phyloP scores from a whole-genome alignment of 2,329 filamentous ascomycete genomes.

The Sordariomycetes sp. region DNA sequence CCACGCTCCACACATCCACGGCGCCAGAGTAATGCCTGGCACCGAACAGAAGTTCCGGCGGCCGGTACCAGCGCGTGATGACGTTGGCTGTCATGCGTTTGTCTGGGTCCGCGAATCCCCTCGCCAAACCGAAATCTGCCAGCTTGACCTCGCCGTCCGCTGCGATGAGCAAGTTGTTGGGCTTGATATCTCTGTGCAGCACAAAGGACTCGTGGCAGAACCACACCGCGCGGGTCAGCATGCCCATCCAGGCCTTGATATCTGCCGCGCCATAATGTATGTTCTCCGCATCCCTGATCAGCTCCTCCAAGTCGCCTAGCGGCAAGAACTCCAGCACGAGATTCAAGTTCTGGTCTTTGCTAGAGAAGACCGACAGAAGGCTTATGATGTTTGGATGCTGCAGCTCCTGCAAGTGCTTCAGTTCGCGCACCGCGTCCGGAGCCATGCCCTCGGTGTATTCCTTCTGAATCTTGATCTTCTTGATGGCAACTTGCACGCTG shows the following conservation, averaged over 20 bases:
- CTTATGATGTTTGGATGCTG: conserved; percentile 93
- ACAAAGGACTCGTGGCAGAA: conserved; percentile 95
- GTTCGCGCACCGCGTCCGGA: conserved; percentile 90
- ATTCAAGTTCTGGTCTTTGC: conserved; percentile 93
- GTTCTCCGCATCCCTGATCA: conserved; percentile 73
- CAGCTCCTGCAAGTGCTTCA: conserved; percentile 91
- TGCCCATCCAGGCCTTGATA: conserved; percentile 97
- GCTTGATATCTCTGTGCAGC: conserved; percentile 96
- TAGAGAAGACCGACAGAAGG: conserved; percentile 85
- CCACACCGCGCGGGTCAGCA: conserved; percentile 88
- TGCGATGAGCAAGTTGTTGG: conserved; percentile 93
- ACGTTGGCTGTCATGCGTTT: conserved; percentile 86
- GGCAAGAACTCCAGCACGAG: conserved; percentile 91
- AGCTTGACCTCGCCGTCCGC: conserved; percentile 90
- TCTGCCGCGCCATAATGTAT: conserved; percentile 81
- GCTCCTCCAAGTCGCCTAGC: conserved; percentile 87
- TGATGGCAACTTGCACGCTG: conserved; percentile 73
- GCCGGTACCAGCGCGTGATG: conserved; percentile 94
- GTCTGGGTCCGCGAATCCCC: conserved; percentile 82
- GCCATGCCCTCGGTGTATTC: conserved; percentile 87
- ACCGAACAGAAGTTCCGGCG: conserved; percentile 87
- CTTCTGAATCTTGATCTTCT: conserved; percentile 82
- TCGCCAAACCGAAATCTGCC: conserved; percentile 92
- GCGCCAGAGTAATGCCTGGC: conserved; percentile 81
- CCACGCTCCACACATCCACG: conserved; percentile 92